These are phyloP conservation scores for Plasmodium coatneyi DNA, from an alignment of 169 alveolate genomes.

Conservation along the genomic window DNA sequence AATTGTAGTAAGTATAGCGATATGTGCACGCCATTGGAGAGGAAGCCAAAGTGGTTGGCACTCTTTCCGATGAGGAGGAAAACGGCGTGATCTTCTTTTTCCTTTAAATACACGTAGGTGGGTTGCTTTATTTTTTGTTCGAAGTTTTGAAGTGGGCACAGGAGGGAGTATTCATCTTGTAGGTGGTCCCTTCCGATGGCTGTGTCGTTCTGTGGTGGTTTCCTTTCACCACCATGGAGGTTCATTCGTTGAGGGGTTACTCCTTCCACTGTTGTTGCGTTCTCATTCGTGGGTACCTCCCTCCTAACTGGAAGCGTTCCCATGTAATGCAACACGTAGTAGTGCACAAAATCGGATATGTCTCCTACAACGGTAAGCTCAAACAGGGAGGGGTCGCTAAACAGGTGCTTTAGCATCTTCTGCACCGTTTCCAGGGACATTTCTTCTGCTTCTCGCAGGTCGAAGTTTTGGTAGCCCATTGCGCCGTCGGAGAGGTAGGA, in stretches of 20 bases:
- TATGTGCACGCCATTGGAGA: slow-evolving; percentile 85
- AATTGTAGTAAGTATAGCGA: slow-evolving; percentile 56
- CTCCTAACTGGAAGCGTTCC: slow-evolving; percentile 22
- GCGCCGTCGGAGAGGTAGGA: slow-evolving; percentile 80
- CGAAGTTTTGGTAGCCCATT: slow-evolving; percentile 79
- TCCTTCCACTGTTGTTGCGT: background rate
- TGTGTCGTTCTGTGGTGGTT: background rate
- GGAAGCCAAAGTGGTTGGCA: slow-evolving; percentile 85
- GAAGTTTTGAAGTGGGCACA: slow-evolving; percentile 52
- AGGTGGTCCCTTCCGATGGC: background rate
- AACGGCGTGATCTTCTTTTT: slow-evolving; percentile 87
- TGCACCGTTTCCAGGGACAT: slow-evolving; percentile 75
- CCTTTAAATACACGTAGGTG: slow-evolving; percentile 77
- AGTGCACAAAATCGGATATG: slow-evolving; percentile 32
- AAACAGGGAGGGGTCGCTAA: slow-evolving; percentile 64
- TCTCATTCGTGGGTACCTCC: background rate
- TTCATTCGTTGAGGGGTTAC: background rate
- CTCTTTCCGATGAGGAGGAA: slow-evolving; percentile 87
- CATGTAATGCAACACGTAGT: slow-evolving; percentile 42
- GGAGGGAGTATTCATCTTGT: slow-evolving; percentile 10
- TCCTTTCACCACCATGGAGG: background rate
- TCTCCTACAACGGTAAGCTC: slow-evolving; percentile 67
- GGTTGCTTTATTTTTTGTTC: slow-evolving; percentile 64
- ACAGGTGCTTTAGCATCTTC: slow-evolving; percentile 29
- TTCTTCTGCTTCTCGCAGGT: slow-evolving; percentile 22